Evolutionary conservation across 75 land plant species (phyloP), one percentile per base, ranked within the genome.

Genomic region (Adiantum capillusveneris): DNA sequence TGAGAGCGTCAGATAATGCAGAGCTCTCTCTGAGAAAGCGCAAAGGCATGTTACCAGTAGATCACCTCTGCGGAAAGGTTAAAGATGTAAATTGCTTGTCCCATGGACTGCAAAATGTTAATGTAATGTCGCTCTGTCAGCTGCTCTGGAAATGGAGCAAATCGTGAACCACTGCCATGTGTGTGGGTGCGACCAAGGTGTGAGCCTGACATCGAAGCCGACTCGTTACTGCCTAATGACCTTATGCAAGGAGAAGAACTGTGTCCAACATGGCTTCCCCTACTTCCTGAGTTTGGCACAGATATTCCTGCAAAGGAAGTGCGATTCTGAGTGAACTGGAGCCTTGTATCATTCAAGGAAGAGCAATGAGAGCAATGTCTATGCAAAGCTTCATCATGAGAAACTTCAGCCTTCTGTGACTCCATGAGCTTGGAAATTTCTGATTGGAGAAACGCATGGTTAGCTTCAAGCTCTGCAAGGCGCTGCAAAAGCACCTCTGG

Each of bases 41-140:
- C 50, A 18, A 46, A 46, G 28, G 55, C 55, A 53, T 53, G 55
- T 63, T 17, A 86, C 91, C 87, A 87, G 69, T 77, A 87, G 28
- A 78, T 79, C 24, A 88, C 60, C 69, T 79, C 75, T 25, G 66
- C 69, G 26, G 75, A 20, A 9, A 76, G 74, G 45, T 79, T 77
- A 57, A 85, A 61, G 7, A 88, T 82, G 54, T 88, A 82, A 22
- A 88, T 85, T 19, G 93, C 75, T 55, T 88, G 88, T 27, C 93
- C 93, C 78, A 88, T 71, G n/a, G 83, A 84, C 52, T 88, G 85
- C 74, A 88, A 70, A 11, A 88, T 73, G 61, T 81, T 84, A 67
- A 75, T 46, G 70, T 73, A 87, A 64, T 84, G 83, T 56, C 48
- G 74, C 28, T 83, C 73, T 24, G 81, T 73, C 25, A 85, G 71